A percentile compares a stretch with the other conserved stretches of the same genome.
Evolutionary conservation across 768 basidiomycete genomes (phyloP).

Genomic region (Amanita pallidorosea): DNA sequence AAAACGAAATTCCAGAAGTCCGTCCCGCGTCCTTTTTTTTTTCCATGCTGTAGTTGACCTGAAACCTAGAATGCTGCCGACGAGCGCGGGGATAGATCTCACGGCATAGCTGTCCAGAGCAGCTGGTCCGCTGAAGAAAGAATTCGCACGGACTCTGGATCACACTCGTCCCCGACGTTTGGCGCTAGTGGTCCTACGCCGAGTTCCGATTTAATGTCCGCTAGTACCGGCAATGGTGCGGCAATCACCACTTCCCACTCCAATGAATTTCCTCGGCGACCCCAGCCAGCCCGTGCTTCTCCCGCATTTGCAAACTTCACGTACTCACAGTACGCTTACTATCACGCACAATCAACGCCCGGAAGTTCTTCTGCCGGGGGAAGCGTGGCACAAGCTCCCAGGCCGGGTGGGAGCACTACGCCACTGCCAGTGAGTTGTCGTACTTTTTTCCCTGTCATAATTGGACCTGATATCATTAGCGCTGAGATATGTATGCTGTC

Average conservation of each 20-base stretch:
- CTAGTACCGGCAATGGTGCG: too few relatives aligned
- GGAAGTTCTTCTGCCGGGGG: not conserved
- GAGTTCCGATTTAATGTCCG: not conserved
- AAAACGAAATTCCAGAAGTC: not conserved
- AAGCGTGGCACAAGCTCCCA: not conserved
- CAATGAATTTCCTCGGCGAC: not conserved
- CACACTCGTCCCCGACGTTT: not conserved
- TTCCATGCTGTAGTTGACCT: not conserved
- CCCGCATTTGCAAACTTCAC: not conserved
- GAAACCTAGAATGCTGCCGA: not conserved
- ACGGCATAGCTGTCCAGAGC: not conserved
- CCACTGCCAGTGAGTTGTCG: too few relatives aligned
- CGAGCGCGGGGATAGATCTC: too few relatives aligned
- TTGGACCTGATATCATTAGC: too few relatives aligned
- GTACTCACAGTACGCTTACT: slow-evolving; percentile 2
- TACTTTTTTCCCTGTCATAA: too few relatives aligned
- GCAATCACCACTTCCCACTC: too few relatives aligned
- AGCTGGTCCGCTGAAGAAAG: not conserved
- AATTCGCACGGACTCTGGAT: not conserved
- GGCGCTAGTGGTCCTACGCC: not conserved
- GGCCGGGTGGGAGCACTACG: not conserved
- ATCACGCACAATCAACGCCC: not conserved
- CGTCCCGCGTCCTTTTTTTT: not conserved
- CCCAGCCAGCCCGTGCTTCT: not conserved
- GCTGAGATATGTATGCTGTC: too few relatives aligned